phyloP scores from a whole-genome alignment of 1,284 basidiomycete genomes.

The Mycocalia duriaeana region DNA sequence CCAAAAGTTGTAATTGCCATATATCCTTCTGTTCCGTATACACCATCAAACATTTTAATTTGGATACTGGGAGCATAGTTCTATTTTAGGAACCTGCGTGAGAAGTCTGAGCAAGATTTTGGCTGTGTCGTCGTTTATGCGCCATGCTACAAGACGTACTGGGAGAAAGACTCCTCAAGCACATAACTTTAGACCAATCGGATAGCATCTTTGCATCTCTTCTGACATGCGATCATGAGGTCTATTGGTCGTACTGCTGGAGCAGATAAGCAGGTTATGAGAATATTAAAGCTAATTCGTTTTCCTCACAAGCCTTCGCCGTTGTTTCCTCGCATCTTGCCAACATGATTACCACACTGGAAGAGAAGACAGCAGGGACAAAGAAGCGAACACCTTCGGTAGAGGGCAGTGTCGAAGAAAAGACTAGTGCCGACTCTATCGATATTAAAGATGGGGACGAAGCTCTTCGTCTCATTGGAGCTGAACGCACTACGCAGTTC shows the following conservation, averaged over 20 bases:
- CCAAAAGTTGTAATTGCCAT: conserved; percentile 67
- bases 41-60: not conserved
- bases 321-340: not conserved
- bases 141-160: conserved; percentile 9
- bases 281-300: no score
- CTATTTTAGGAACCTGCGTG: not conserved
- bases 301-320: no score
- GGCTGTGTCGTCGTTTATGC: conserved; percentile 9
- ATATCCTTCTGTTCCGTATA: not conserved
- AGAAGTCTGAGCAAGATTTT: not conserved
- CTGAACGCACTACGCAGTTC: conserved; percentile 45
- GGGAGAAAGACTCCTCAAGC: conserved; percentile 13
- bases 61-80: not conserved
- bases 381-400: not conserved
- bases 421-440: conserved; percentile 14
- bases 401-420: conserved; percentile 17
- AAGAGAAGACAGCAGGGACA: conserved; percentile 14
- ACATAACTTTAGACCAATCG: conserved; percentile 2
- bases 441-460: conserved; percentile 47
- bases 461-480: conserved; percentile 54
- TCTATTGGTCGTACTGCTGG: not conserved
- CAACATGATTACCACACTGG: conserved; percentile 12
- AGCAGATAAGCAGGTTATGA: no score
- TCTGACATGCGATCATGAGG: not conserved
- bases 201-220: not conserved